These are phyloP conservation scores for Grammothele lineata DNA, from an alignment of 768 basidiomycete genomes.

Conservation along the genomic window DNA sequence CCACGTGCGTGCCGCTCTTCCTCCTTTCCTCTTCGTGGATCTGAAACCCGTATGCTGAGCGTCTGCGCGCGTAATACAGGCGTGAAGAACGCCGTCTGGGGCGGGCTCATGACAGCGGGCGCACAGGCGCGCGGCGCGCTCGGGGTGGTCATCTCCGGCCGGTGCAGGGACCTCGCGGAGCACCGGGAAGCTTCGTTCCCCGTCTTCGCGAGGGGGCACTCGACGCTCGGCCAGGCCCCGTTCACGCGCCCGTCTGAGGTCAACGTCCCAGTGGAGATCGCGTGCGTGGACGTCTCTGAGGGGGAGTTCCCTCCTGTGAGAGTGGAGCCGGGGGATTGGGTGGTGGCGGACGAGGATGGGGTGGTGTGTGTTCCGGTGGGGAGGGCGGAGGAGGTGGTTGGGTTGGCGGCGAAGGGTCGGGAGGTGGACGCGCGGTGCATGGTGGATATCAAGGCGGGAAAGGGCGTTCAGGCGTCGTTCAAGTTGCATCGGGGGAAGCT, in stretches of 20 bases:
- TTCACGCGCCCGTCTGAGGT: conserved; percentile 79
- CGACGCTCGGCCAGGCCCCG: conserved; percentile 81
- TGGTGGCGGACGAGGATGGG: conserved; percentile 86
- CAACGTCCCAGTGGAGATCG: conserved; percentile 58
- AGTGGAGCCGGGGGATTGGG: conserved; percentile 73
- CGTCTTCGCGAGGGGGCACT: conserved; percentile 77
- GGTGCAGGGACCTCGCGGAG: conserved; percentile 82
- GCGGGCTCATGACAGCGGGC: conserved; percentile 87
- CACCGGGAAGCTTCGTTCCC: conserved; percentile 68
- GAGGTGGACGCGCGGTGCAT: conserved; percentile 69
- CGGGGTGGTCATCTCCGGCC: conserved; percentile 80
- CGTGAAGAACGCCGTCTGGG: conserved; percentile 83
- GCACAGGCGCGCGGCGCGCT: conserved; percentile 65
- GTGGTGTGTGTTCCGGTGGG: conserved; percentile 74
- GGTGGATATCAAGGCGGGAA: conserved; percentile 70
- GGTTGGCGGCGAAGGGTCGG: conserved; percentile 52
- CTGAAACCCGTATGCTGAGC: background rate
- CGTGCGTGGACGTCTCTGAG: conserved; percentile 21
- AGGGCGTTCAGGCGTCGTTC: conserved; percentile 75
- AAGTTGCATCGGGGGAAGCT: conserved; percentile 64
- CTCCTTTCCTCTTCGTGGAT: background rate
- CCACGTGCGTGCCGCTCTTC: conserved; percentile 39
- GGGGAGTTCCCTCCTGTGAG: conserved; percentile 47
- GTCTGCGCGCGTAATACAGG: conserved; percentile 36
- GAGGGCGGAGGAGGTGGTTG: conserved; percentile 50